phyloP scores from a whole-genome alignment of 495 filamentous ascomycete species.

The Podospora pseudocomata region DNA sequence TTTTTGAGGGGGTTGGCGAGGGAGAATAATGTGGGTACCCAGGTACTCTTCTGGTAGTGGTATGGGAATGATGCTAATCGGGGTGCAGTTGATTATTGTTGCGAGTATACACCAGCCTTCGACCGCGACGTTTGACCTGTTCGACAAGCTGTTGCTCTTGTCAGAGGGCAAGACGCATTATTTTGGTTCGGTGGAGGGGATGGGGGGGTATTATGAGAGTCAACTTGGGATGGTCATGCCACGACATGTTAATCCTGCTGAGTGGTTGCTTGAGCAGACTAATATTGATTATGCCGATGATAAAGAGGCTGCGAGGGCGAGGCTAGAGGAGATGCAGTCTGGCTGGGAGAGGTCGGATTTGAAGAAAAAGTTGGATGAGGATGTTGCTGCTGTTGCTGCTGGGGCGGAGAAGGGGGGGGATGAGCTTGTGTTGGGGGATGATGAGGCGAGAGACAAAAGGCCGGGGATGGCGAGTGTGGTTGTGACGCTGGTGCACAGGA shows the following conservation, averaged over 20 bases:
- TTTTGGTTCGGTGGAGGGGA: constrained; percentile 54
- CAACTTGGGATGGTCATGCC: constrained; percentile 58
- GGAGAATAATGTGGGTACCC: constrained; percentile 55
- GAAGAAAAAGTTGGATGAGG: constrained; percentile 13
- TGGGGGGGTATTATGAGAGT: constrained; percentile 54
- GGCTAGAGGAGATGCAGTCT: constrained; percentile 41
- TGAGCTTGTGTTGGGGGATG: not conserved
- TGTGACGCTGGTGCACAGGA: constrained; percentile 59
- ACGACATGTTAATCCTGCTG: constrained; percentile 68
- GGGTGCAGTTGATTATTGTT: constrained; percentile 62
- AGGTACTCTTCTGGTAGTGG: not conserved
- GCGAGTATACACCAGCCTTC: constrained; percentile 81
- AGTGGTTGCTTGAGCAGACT: constrained; percentile 69
- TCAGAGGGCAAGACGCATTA: constrained; percentile 67
- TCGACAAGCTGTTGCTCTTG: constrained; percentile 72
- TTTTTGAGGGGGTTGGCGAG: constrained; percentile 70
- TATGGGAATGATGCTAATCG: constrained; percentile 42
- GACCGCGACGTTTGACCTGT: constrained; percentile 68
- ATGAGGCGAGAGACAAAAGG: constrained; percentile 23
- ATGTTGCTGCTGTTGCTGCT: constrained; percentile 17
- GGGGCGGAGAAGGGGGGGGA: constrained; percentile 8
- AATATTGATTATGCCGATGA: constrained; percentile 65
- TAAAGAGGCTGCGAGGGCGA: constrained; percentile 36
- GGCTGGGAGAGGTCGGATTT: constrained; percentile 38
- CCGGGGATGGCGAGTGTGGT: constrained; percentile 26